phyloP scores from a whole-genome alignment of 2,329 filamentous ascomycete genomes.

The Verticillium albo-atrum region DNA sequence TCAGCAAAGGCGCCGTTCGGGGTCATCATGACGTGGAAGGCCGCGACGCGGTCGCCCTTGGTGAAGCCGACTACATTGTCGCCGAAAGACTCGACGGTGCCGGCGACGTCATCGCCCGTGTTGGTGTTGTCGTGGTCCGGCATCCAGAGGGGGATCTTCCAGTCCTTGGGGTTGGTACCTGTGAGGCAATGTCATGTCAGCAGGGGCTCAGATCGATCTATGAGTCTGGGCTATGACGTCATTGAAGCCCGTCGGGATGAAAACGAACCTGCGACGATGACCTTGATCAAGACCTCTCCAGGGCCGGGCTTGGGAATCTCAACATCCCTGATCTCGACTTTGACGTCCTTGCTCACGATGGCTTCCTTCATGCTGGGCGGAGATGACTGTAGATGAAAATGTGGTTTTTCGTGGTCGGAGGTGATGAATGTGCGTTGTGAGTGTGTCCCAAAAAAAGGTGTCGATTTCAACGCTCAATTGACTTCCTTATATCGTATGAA shows the following conservation, averaged over 20 bases:
- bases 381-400: no score
- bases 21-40: slow-evolving; percentile 46
- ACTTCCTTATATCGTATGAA: background rate
- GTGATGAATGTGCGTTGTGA: no score
- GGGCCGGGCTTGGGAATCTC: slow-evolving; percentile 11
- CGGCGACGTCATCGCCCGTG: slow-evolving; percentile 19
- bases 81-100: slow-evolving; percentile 15
- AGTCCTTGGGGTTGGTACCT: slow-evolving; percentile 23
- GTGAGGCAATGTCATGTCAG: background rate
- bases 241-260: background rate
- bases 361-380: slow-evolving; percentile 11
- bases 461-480: background rate
- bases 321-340: slow-evolving; percentile 9
- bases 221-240: background rate
- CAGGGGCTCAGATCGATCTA: no score
- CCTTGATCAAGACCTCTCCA: slow-evolving; percentile 16
- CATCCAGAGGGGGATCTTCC: slow-evolving; percentile 15
- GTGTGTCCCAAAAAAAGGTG: no score
- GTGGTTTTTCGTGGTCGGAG: no score
- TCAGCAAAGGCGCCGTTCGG: slow-evolving; percentile 54
- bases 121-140: slow-evolving; percentile 11
- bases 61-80: slow-evolving; percentile 10
- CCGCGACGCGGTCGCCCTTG: slow-evolving; percentile 40
- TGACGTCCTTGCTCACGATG: slow-evolving; percentile 5
- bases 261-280: slow-evolving; percentile 10